These are phyloP conservation scores for Thelonectria discophora DNA, from an alignment of 2,329 filamentous ascomycete species.

Conservation along the genomic window DNA sequence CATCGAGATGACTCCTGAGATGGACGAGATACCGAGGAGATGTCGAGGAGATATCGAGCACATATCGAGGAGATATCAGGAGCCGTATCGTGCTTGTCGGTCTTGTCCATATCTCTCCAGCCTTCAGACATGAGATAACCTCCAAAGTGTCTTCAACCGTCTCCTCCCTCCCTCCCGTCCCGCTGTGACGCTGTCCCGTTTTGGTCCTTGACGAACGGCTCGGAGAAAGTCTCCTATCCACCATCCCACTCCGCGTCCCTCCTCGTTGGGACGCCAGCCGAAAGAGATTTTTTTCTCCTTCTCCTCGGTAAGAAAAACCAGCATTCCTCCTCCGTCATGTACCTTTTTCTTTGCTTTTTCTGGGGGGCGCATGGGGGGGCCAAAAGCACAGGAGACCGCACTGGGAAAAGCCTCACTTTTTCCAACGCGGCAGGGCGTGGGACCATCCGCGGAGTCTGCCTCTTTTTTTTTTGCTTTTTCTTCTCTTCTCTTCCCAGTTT, in stretches of 20 bases:
- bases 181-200: conserved; percentile 1
- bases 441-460: conserved; percentile 29
- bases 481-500: conserved; percentile 33
- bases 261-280: conserved; percentile 14
- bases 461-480: conserved; percentile 34
- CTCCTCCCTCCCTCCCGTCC: conserved; percentile 15
- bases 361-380: conserved; percentile 27
- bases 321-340: too few relatives aligned
- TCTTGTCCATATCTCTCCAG: neutral
- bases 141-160: conserved; percentile 1
- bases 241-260: conserved; percentile 2
- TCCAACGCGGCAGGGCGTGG: conserved; percentile 28
- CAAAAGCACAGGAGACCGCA: conserved; percentile 6
- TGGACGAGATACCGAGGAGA: too few relatives aligned
- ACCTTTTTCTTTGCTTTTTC: conserved; percentile 32
- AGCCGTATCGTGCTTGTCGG: neutral
- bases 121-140: neutral
- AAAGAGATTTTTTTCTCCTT: conserved; percentile 29
- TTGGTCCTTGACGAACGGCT: conserved; percentile 7
- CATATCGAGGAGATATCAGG: too few relatives aligned
- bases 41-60: too few relatives aligned
- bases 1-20: too few relatives aligned
- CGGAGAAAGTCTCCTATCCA: neutral
- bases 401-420: conserved; percentile 30
- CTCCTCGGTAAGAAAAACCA: conserved; percentile 4